These are phyloP conservation scores for Phialophora expanda DNA, from an alignment of 2,329 filamentous ascomycete species.

Conservation along the genomic window DNA sequence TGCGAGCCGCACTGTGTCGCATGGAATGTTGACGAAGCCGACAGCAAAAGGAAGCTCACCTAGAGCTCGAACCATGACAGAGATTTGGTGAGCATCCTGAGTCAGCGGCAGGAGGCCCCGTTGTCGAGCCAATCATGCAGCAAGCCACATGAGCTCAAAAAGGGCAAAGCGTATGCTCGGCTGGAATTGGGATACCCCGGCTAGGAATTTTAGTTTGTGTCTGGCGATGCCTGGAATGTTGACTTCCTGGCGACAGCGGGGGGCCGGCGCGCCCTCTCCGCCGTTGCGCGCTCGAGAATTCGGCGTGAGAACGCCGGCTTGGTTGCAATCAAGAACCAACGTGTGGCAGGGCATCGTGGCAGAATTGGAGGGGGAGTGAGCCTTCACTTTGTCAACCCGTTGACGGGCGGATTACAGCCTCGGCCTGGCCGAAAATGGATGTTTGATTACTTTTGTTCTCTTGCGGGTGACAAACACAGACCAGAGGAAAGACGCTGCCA, in stretches of 20 bases:
- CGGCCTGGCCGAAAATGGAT: constrained; percentile 3
- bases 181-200: constrained; percentile 11
- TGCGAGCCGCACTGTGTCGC: constrained; percentile 9
- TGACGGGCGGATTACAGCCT: not conserved
- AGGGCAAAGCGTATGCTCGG: constrained; percentile 15
- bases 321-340: not conserved
- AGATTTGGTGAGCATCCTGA: constrained; percentile 32
- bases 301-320: not conserved
- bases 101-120: constrained; percentile 22
- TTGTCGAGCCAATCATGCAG: constrained; percentile 19
- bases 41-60: constrained; percentile 4
- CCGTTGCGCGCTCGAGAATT: not conserved
- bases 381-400: not conserved
- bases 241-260: not conserved
- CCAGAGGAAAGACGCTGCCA: not conserved
- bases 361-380: not conserved
- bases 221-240: not conserved
- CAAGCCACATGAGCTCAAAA: constrained; percentile 21
- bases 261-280: not conserved
- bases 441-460: constrained; percentile 8
- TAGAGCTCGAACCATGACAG: constrained; percentile 22
- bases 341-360: not conserved
- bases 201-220: constrained; percentile 19
- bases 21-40: constrained; percentile 16
- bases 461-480: constrained; percentile 1